Evolutionary conservation across 345 rosid species (phyloP).

Genomic region (Dimocarpus longan): DNA sequence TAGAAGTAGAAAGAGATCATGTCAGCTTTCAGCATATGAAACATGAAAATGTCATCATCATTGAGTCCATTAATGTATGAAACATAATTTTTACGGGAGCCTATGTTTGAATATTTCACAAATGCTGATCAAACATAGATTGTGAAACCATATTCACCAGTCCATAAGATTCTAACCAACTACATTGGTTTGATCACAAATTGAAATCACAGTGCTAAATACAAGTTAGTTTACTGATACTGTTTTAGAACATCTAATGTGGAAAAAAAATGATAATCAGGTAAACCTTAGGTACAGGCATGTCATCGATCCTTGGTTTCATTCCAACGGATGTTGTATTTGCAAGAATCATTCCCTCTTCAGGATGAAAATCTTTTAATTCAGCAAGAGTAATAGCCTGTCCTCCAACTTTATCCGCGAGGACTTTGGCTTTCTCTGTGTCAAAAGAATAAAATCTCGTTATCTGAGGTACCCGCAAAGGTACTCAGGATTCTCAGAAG

Average conservation of each 20-base stretch:
- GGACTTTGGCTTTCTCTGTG: conserved; percentile 52
- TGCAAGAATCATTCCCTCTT: conserved; percentile 65
- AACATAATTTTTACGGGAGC: too few species aligned
- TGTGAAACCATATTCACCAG: too few species aligned
- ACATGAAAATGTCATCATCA: not conserved
- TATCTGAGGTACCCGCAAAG: not conserved
- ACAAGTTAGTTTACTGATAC: not conserved
- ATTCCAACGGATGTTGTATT: conserved; percentile 65
- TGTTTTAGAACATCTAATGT: not conserved
- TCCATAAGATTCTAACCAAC: not conserved
- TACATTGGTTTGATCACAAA: not conserved
- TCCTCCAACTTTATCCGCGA: conserved; percentile 58
- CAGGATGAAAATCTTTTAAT: conserved; percentile 59
- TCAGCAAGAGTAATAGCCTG: conserved; percentile 50
- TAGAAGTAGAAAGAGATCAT: not conserved
- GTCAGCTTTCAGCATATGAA: conserved; percentile 8
- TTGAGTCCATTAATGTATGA: too few species aligned
- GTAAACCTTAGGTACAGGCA: conserved; percentile 57
- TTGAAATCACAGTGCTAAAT: not conserved
- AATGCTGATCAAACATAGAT: too few species aligned
- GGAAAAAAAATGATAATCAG: not conserved
- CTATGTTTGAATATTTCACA: too few species aligned
- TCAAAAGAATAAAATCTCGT: conserved; percentile 18
- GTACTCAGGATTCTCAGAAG: not conserved
- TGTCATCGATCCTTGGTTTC: conserved; percentile 51